phyloP scores from a whole-genome alignment of 257 asterid species.

The Solanum chiquidenum region DNA sequence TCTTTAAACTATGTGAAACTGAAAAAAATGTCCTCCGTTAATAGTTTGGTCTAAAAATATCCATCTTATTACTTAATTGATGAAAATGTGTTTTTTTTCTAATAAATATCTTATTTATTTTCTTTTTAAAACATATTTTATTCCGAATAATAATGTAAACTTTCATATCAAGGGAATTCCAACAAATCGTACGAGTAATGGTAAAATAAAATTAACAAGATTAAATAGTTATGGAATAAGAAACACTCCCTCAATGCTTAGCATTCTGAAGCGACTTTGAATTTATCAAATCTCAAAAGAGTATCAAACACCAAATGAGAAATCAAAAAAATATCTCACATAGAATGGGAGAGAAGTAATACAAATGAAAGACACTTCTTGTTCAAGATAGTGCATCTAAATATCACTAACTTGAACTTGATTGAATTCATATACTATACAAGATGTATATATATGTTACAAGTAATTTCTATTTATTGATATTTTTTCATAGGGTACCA shows the following conservation, averaged over 20 bases:
- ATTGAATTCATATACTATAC: background rate
- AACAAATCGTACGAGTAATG: too few species aligned
- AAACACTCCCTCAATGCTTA: background rate
- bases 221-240: background rate
- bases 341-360: background rate
- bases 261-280: background rate
- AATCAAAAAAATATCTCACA: background rate
- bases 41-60: too few species aligned
- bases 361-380: background rate
- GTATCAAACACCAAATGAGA: background rate
- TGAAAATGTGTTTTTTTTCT: too few species aligned
- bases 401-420: background rate
- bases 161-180: background rate
- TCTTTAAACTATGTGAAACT: too few species aligned
- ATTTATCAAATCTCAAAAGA: background rate
- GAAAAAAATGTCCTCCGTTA: too few species aligned
- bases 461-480: background rate
- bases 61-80: too few species aligned
- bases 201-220: background rate
- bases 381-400: background rate
- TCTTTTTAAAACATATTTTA: too few species aligned
- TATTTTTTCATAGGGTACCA: slow-evolving; percentile 36
- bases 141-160: background rate
- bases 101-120: too few species aligned
- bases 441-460: background rate